These are phyloP conservation scores for Nakaseomyces sp. DNA, from an alignment of 1,139 yeast genomes.

Conservation along the genomic window DNA sequence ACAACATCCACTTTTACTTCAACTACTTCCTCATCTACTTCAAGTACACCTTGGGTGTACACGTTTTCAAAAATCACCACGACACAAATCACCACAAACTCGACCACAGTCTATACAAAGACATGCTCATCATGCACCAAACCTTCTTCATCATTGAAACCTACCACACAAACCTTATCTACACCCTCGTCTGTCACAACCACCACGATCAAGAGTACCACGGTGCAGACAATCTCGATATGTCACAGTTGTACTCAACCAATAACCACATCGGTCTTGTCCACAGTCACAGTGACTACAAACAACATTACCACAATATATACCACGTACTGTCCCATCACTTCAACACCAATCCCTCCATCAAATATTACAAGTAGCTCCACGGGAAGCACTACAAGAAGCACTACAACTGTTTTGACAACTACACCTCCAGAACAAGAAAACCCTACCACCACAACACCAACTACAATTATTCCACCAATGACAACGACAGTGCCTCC, in stretches of 20 bases:
- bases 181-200: background rate
- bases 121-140: background rate
- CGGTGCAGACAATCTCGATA: slow-evolving; percentile 2
- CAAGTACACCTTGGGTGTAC: background rate
- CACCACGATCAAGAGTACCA: background rate
- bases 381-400: background rate
- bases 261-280: slow-evolving; percentile 2
- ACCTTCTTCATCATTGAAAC: background rate
- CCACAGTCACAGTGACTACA: slow-evolving; percentile 4
- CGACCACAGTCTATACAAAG: background rate
- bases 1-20: background rate
- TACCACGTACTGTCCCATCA: slow-evolving; percentile 4
- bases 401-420: too few relatives aligned
- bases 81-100: background rate
- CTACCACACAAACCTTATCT: background rate
- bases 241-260: slow-evolving; percentile 5
- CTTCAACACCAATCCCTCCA: background rate
- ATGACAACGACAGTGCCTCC: background rate
- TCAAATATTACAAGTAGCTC: background rate
- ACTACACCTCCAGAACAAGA: too few relatives aligned
- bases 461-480: background rate
- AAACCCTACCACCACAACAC: too few relatives aligned
- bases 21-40: background rate
- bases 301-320: slow-evolving; percentile 2
- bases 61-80: background rate